phyloP scores from a whole-genome alignment of 495 filamentous ascomycete species.

The Diplogelasinospora grovesii region DNA sequence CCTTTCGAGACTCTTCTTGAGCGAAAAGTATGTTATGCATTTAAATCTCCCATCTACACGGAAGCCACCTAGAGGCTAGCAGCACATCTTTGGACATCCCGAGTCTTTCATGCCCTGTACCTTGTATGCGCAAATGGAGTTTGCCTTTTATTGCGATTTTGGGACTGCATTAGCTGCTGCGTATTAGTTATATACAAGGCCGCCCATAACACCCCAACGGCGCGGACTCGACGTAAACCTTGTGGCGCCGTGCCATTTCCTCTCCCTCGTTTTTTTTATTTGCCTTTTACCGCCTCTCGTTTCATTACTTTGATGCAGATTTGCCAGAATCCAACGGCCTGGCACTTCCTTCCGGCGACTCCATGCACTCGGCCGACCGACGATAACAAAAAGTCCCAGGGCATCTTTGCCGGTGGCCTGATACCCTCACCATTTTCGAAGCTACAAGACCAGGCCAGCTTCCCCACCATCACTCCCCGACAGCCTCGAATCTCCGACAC shows the following conservation, averaged over 20 bases:
- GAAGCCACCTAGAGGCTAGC: too few species aligned
- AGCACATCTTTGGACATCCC: too few species aligned
- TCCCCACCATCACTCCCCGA: slow-evolving; percentile 12
- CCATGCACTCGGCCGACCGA: not conserved
- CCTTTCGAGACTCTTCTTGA: too few species aligned
- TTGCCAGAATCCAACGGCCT: not conserved
- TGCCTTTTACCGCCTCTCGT: slow-evolving; percentile 8
- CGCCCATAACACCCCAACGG: slow-evolving; percentile 6
- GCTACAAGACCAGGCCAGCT: not conserved
- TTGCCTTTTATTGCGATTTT: slow-evolving; percentile 9
- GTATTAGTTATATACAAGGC: slow-evolving; percentile 21
- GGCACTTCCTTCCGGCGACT: not conserved
- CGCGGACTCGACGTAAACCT: too few species aligned
- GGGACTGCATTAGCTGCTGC: slow-evolving; percentile 22
- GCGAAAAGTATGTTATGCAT: too few species aligned
- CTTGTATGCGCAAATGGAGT: slow-evolving; percentile 9
- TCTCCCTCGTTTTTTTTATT: slow-evolving; percentile 10
- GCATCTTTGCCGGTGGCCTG: slow-evolving; percentile 1
- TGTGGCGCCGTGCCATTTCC: slow-evolving; percentile 10
- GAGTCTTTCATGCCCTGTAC: too few species aligned
- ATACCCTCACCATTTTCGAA: not conserved
- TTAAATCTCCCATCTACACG: too few species aligned
- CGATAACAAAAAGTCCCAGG: not conserved
- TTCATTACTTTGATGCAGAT: slow-evolving; percentile 4
- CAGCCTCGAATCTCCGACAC: slow-evolving; percentile 3